Evolutionary conservation across 2,329 filamentous ascomycete species (phyloP).

Genomic region (Epichloe amarillans): DNA sequence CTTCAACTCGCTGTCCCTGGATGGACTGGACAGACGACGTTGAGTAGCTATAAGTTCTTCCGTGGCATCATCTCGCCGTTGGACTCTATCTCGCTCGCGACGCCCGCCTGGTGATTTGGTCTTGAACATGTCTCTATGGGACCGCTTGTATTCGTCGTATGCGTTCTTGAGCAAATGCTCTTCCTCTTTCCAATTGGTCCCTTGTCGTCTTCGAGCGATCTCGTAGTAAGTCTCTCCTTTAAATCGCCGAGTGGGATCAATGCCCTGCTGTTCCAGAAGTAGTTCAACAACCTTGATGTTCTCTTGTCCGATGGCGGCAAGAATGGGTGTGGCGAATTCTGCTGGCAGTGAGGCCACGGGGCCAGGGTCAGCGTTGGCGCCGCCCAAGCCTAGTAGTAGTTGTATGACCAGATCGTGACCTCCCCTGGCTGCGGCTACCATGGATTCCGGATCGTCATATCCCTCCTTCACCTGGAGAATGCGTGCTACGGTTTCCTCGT

Average conservation of each 20-base stretch:
- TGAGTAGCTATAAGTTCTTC: conserved; percentile 32
- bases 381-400: conserved; percentile 56
- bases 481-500: conserved; percentile 47
- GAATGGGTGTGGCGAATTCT: conserved; percentile 81
- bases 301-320: conserved; percentile 81
- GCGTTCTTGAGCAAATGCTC: conserved; percentile 65
- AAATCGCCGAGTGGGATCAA: conserved; percentile 69
- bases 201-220: conserved; percentile 67
- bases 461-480: conserved; percentile 48
- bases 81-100: conserved; percentile 28
- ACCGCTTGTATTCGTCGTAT: conserved; percentile 51
- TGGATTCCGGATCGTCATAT: conserved; percentile 65
- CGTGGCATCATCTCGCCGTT: conserved; percentile 29
- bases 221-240: conserved; percentile 77
- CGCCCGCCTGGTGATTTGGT: conserved; percentile 34
- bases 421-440: conserved; percentile 78
- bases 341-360: conserved; percentile 44
- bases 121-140: conserved; percentile 34
- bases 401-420: conserved; percentile 83
- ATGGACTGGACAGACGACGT: conserved; percentile 35
- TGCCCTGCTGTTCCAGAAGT: conserved; percentile 60
- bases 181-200: conserved; percentile 84
- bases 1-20: conserved; percentile 29
- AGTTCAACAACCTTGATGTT: conserved; percentile 77
- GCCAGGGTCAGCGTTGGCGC: conserved; percentile 53